Conservation (phyloP, 192 early-diverging fungal genomes). For the Linnemannia exigua region DNA sequence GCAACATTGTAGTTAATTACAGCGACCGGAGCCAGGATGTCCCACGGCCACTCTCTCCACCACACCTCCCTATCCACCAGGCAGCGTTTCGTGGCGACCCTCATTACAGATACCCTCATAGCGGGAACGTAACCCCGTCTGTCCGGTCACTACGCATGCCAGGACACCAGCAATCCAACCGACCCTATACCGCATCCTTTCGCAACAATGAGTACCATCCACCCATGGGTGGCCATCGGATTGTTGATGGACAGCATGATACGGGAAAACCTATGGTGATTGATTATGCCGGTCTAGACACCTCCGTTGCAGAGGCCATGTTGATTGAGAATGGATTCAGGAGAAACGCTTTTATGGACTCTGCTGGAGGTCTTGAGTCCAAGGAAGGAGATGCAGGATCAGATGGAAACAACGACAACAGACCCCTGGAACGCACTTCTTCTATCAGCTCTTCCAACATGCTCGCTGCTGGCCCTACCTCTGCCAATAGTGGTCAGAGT, state of each 20-base stretch:
- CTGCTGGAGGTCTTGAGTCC: not conserved
- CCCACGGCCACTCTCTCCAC: not conserved
- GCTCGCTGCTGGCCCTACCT: not conserved
- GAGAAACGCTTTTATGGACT: not conserved
- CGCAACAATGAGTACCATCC: conserved; percentile 15
- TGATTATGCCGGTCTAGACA: conserved; percentile 43
- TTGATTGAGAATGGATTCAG: conserved; percentile 26
- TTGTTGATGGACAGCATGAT: conserved; percentile 20
- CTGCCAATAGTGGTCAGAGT: not conserved
- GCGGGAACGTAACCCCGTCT: conserved; percentile 29
- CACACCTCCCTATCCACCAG: not conserved
- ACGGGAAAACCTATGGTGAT: conserved; percentile 16
- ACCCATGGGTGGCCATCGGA: conserved; percentile 19
- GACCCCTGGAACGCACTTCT: conserved; percentile 8
- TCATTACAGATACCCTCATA: conserved; percentile 15
- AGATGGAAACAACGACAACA: not conserved
- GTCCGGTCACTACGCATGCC: conserved; percentile 5
- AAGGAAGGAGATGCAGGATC: not conserved
- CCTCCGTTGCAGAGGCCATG: conserved; percentile 22
- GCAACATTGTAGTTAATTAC: not conserved
- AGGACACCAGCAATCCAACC: conserved; percentile 20
- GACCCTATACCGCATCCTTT: conserved; percentile 26
- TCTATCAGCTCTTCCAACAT: conserved; percentile 26
- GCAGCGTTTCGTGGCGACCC: conserved; percentile 7
- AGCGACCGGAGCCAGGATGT: not conserved